Percentiles rank a stretch among this genome's conserved stretches.
These are phyloP conservation scores for Ilex paraguariensis DNA, from an alignment of 305 asterid genomes.

Conservation along the genomic window DNA sequence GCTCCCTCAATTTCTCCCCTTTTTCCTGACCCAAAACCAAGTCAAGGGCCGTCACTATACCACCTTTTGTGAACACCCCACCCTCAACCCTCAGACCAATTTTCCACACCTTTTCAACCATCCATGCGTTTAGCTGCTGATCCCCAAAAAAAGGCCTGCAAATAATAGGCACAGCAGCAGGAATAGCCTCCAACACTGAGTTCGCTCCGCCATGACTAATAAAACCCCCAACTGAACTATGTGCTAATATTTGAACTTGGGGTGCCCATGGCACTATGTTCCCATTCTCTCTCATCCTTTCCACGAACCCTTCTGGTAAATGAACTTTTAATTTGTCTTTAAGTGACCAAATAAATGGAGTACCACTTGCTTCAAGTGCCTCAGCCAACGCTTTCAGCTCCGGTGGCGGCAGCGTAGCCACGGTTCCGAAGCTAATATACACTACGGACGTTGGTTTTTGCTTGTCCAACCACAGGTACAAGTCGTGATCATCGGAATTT, in stretches of 20 bases:
- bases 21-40: slow-evolving; percentile 21
- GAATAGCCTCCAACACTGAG: slow-evolving; percentile 41
- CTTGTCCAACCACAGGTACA: slow-evolving; percentile 38
- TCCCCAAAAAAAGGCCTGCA: slow-evolving; percentile 58
- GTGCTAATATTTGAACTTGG: slow-evolving; percentile 37
- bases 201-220: slow-evolving; percentile 71
- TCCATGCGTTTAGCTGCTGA: slow-evolving; percentile 41
- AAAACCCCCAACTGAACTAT: slow-evolving; percentile 36
- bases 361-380: slow-evolving; percentile 32
- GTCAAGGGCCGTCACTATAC: slow-evolving; percentile 28
- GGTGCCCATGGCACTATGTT: slow-evolving; percentile 61
- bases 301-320: slow-evolving; percentile 40
- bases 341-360: slow-evolving; percentile 50
- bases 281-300: slow-evolving; percentile 30
- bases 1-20: slow-evolving; percentile 36
- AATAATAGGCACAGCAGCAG: slow-evolving; percentile 40
- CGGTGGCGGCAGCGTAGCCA: slow-evolving; percentile 26
- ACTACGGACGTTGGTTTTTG: slow-evolving; percentile 32
- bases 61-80: slow-evolving; percentile 38
- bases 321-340: slow-evolving; percentile 14
- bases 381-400: slow-evolving; percentile 39
- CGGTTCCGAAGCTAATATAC: slow-evolving; percentile 55
- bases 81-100: slow-evolving; percentile 52
- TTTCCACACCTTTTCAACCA: slow-evolving; percentile 52
- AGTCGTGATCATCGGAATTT: slow-evolving; percentile 24